phyloP scores from a whole-genome alignment of 2,329 filamentous ascomycete genomes.

The Lojkania enalia region DNA sequence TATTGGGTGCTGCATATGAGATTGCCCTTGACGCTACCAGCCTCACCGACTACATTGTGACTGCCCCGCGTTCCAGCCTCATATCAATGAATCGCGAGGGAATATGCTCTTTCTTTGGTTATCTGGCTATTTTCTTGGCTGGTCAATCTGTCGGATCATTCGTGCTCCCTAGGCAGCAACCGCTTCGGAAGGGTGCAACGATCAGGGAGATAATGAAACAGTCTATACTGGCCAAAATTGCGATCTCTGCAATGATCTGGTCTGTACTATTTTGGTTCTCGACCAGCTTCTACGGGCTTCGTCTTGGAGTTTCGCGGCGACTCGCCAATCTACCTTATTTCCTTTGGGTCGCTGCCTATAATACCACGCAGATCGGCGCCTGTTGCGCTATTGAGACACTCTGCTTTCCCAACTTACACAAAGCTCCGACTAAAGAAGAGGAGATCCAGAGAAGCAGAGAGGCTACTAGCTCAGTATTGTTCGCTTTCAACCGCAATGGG shows the following conservation, averaged over 20 bases:
- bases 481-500: slow-evolving; percentile 86
- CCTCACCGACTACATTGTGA: slow-evolving; percentile 82
- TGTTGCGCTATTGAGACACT: slow-evolving; percentile 78
- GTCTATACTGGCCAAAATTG: slow-evolving; percentile 65
- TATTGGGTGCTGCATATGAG: slow-evolving; percentile 73
- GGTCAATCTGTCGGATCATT: slow-evolving; percentile 83
- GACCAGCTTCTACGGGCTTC: slow-evolving; percentile 69
- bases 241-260: slow-evolving; percentile 70
- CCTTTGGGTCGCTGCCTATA: slow-evolving; percentile 90
- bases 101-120: slow-evolving; percentile 91
- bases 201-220: slow-evolving; percentile 54
- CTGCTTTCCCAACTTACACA: slow-evolving; percentile 75
- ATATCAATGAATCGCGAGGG: slow-evolving; percentile 92
- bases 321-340: slow-evolving; percentile 93
- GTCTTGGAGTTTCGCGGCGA: slow-evolving; percentile 75
- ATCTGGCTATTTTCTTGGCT: slow-evolving; percentile 90
- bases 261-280: slow-evolving; percentile 68
- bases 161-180: slow-evolving; percentile 65
- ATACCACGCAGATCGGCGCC: slow-evolving; percentile 76
- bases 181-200: slow-evolving; percentile 49
- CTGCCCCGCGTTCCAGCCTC: slow-evolving; percentile 75
- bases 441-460: slow-evolving; percentile 67
- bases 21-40: slow-evolving; percentile 69
- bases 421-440: slow-evolving; percentile 54
- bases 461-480: slow-evolving; percentile 79